phyloP scores from a whole-genome alignment of 352 stramenopile genomes.

The Globisporangium okanoganense region DNA sequence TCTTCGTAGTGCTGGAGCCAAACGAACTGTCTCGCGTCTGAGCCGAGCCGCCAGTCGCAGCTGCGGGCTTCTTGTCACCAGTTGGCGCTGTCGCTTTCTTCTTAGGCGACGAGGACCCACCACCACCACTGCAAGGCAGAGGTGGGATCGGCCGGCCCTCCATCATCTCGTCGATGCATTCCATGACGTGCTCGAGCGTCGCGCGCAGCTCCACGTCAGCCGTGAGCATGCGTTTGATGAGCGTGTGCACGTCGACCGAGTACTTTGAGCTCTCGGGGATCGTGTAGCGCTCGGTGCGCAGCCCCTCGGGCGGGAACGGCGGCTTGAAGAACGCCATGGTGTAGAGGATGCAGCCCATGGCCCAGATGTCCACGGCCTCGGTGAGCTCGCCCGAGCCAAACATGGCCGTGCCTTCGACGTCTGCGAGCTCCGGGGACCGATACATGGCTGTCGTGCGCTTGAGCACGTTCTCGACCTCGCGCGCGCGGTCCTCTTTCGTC shows the following conservation, averaged over 20 bases:
- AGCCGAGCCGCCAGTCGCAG: not conserved
- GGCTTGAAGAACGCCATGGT: conserved; percentile 95
- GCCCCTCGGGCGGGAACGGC: conserved; percentile 93
- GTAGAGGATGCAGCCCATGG: conserved; percentile 95
- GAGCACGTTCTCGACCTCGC: conserved; percentile 93
- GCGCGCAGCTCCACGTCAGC: conserved; percentile 87
- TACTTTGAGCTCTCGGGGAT: conserved; percentile 90
- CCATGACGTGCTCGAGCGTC: conserved; percentile 91
- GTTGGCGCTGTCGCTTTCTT: conserved; percentile 16
- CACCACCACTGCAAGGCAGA: conserved; percentile 9
- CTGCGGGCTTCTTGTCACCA: not conserved
- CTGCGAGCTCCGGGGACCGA: conserved; percentile 95
- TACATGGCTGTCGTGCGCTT: conserved; percentile 98
- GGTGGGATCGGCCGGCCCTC: conserved; percentile 36
- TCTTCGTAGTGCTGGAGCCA: conserved; percentile 18
- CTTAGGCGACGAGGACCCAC: conserved; percentile 20
- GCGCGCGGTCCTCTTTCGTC: conserved; percentile 79
- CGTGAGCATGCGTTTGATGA: conserved; percentile 92
- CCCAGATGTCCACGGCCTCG: conserved; percentile 92
- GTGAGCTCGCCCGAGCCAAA: conserved; percentile 92
- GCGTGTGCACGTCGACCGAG: conserved; percentile 78
- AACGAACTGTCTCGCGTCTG: not conserved
- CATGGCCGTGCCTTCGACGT: conserved; percentile 89
- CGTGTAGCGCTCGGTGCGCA: conserved; percentile 93
- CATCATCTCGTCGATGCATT: conserved; percentile 78